phyloP scores from a whole-genome alignment of 805 yeast species.

The Lachancea cidri region DNA sequence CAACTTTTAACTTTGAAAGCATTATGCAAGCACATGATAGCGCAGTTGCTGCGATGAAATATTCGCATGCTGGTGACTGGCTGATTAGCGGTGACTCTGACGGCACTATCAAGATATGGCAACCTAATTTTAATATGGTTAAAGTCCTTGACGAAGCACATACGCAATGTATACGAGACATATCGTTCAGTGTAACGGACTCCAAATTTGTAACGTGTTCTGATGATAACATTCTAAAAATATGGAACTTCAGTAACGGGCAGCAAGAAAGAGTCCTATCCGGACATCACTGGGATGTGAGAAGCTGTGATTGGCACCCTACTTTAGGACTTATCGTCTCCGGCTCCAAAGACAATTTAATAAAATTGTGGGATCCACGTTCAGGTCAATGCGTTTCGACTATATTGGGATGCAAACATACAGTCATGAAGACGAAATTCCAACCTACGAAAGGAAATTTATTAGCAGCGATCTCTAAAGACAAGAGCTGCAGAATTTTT shows the following conservation, averaged over 20 bases:
- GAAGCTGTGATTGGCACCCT: constrained; percentile 96
- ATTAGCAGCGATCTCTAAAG: constrained; percentile 84
- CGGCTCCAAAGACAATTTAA: constrained; percentile 92
- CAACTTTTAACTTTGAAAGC: constrained; percentile 91
- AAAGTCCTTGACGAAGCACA: constrained; percentile 51
- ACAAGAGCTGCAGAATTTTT: constrained; percentile 79
- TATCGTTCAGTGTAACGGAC: constrained; percentile 87
- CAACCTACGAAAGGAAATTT: constrained; percentile 75
- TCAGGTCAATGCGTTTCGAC: constrained; percentile 69
- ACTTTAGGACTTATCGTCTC: constrained; percentile 77
- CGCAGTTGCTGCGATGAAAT: constrained; percentile 72
- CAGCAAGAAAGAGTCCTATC: constrained; percentile 70
- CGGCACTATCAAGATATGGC: constrained; percentile 93
- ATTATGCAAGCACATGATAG: constrained; percentile 98
- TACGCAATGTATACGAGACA: constrained; percentile 76
- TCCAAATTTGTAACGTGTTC: constrained; percentile 89
- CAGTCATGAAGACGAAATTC: constrained; percentile 79
- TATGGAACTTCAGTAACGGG: constrained; percentile 92
- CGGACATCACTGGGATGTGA: constrained; percentile 99
- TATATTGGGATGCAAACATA: constrained; percentile 87
- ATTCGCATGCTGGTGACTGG: constrained; percentile 93
- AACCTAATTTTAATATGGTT: constrained; percentile 94
- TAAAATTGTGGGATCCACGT: constrained; percentile 96
- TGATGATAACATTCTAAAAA: constrained; percentile 84
- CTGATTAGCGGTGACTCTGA: constrained; percentile 88